phyloP scores from a whole-genome alignment of 495 filamentous ascomycete genomes.

The Penicilliopsis zonata region DNA sequence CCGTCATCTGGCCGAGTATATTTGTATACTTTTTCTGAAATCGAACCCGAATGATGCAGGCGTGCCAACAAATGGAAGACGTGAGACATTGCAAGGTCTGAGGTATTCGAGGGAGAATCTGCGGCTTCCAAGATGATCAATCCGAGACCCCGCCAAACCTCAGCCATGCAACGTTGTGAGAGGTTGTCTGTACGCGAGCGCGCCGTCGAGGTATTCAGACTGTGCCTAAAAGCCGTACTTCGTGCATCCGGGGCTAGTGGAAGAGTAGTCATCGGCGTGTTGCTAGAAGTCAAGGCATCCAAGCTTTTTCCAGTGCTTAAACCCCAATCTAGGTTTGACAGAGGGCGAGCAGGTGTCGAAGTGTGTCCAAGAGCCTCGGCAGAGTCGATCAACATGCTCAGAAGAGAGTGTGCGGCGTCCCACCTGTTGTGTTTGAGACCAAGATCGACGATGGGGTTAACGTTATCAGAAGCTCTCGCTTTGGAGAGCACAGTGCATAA shows the following conservation, averaged over 20 bases:
- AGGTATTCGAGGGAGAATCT: conserved; percentile 23
- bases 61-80: conserved; percentile 48
- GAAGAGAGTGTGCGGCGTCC: conserved; percentile 26
- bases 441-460: conserved; percentile 30
- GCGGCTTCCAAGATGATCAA: conserved; percentile 41
- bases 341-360: conserved; percentile 6
- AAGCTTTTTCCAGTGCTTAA: conserved; percentile 2
- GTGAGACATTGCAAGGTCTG: conserved; percentile 39
- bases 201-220: conserved; percentile 13
- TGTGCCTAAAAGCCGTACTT: too few species aligned
- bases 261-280: too few species aligned
- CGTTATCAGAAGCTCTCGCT: conserved; percentile 11
- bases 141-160: conserved; percentile 31
- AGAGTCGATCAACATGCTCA: conserved; percentile 28
- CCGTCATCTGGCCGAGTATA: conserved; percentile 21
- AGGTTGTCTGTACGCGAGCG: conserved; percentile 14
- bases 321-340: conserved; percentile 15
- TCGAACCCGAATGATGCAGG: conserved; percentile 43
- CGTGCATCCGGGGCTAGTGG: background rate
- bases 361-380: conserved; percentile 8
- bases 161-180: conserved; percentile 11
- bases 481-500: conserved; percentile 14
- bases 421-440: conserved; percentile 31
- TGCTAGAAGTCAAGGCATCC: too few species aligned
- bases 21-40: conserved; percentile 49